Percentiles rank a stretch among this genome's conserved stretches.
phyloP scores from a whole-genome alignment of 2,329 filamentous ascomycete species.

The Xylaria multiplex region DNA sequence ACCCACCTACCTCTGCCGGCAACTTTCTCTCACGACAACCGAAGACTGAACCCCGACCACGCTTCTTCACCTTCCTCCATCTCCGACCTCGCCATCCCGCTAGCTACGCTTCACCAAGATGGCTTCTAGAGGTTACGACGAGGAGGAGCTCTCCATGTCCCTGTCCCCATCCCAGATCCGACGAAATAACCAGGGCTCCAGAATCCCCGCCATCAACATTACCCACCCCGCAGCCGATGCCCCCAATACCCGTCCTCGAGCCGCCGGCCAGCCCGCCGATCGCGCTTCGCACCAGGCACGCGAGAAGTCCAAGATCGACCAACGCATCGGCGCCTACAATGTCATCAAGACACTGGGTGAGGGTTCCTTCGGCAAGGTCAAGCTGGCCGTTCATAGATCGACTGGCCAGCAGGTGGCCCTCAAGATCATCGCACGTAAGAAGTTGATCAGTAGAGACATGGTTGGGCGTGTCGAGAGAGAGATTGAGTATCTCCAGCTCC shows the following conservation, averaged over 20 bases:
- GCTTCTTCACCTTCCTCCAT: background rate
- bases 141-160: slow-evolving; percentile 85
- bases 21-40: slow-evolving; percentile 19
- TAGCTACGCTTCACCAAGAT: slow-evolving; percentile 49
- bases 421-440: slow-evolving; percentile 97
- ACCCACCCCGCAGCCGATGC: slow-evolving; percentile 46
- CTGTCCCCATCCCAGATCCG: slow-evolving; percentile 73
- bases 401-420: slow-evolving; percentile 95
- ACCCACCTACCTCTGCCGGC: slow-evolving; percentile 17
- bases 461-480: slow-evolving; percentile 96
- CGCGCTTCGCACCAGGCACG: slow-evolving; percentile 50
- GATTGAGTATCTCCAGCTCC: slow-evolving; percentile 95
- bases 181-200: slow-evolving; percentile 56
- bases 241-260: slow-evolving; percentile 46
- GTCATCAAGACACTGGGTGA: slow-evolving; percentile 92
- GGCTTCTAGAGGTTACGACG: slow-evolving; percentile 72
- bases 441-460: slow-evolving; percentile 97
- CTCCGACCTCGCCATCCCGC: slow-evolving; percentile 23
- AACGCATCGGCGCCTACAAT: slow-evolving; percentile 91
- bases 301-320: slow-evolving; percentile 72
- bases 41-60: slow-evolving; percentile 1
- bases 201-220: slow-evolving; percentile 52
- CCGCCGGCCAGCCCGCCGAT: slow-evolving; percentile 38
- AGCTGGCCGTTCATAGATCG: slow-evolving; percentile 90
- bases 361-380: slow-evolving; percentile 98